Conservation (phyloP, 2,329 filamentous ascomycete genomes). For the Penicillium sp. region DNA sequence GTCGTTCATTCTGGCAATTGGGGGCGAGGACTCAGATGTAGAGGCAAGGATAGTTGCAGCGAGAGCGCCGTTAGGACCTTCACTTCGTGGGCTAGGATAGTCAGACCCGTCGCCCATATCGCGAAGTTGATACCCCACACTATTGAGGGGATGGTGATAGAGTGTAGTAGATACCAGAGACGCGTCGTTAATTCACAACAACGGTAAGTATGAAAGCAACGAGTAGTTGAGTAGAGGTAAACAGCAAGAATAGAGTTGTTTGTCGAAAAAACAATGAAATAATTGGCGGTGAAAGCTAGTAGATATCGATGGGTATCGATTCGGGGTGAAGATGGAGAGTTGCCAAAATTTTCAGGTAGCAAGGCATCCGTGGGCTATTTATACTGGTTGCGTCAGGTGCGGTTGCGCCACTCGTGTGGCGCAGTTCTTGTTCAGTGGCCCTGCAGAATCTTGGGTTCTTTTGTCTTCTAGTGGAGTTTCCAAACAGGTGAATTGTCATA, state of each 20-base stretch:
- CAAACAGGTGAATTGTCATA: constrained; percentile 3
- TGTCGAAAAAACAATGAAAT: background rate
- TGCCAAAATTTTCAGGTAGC: constrained; percentile 30
- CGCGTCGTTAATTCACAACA: constrained; percentile 18
- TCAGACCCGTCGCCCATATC: constrained; percentile 44
- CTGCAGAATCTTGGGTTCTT: background rate
- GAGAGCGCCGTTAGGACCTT: constrained; percentile 38
- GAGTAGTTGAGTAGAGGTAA: background rate
- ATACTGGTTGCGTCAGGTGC: constrained; percentile 5
- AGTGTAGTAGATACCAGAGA: constrained; percentile 22
- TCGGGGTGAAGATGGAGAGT: constrained; percentile 11
- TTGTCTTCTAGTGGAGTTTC: constrained; percentile 9
- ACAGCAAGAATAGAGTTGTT: background rate
- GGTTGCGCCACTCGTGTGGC: constrained; percentile 17
- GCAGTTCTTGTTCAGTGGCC: constrained; percentile 6
- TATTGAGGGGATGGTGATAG: constrained; percentile 21
- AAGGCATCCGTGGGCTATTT: constrained; percentile 24
- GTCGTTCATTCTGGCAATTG: constrained; percentile 38
- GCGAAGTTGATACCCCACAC: constrained; percentile 31
- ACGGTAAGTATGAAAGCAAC: background rate
- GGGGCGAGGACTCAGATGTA: constrained; percentile 33
- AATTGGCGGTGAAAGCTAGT: constrained; percentile 6
- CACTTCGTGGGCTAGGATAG: constrained; percentile 45
- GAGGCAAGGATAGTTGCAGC: constrained; percentile 35
- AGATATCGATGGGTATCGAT: constrained; percentile 14